Evolutionary conservation across 495 filamentous ascomycete species (phyloP).

Genomic region (Neurospora sp.): DNA sequence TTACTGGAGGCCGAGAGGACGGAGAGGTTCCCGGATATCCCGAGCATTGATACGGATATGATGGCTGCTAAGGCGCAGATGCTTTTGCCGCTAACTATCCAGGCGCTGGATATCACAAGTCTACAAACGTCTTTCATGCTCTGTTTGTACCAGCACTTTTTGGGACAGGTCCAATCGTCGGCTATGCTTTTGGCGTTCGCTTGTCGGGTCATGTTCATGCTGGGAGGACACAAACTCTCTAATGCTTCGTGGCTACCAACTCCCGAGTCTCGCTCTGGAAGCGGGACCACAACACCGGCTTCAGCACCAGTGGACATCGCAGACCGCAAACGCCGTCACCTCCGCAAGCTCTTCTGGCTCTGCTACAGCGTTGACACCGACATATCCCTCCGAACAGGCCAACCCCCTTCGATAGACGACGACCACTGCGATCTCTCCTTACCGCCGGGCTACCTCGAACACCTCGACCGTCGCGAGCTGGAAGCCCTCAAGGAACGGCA

Average conservation of each 20-base stretch:
- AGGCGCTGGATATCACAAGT: slow-evolving; percentile 31
- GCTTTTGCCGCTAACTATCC: slow-evolving; percentile 31
- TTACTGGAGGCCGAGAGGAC: slow-evolving; percentile 14
- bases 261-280: background rate
- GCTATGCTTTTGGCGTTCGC: slow-evolving; percentile 33
- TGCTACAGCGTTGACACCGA: slow-evolving; percentile 45
- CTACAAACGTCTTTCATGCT: slow-evolving; percentile 37
- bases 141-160: slow-evolving; percentile 32
- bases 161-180: slow-evolving; percentile 36
- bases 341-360: slow-evolving; percentile 45
- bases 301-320: background rate
- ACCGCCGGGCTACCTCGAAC: slow-evolving; percentile 34
- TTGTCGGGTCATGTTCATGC: slow-evolving; percentile 36
- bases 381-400: slow-evolving; percentile 38
- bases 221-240: slow-evolving; percentile 32
- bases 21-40: background rate
- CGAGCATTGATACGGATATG: slow-evolving; percentile 26
- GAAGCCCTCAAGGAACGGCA: background rate
- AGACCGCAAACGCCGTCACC: slow-evolving; percentile 13
- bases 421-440: slow-evolving; percentile 46
- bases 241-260: slow-evolving; percentile 3
- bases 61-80: slow-evolving; percentile 29
- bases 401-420: slow-evolving; percentile 41
- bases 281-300: background rate
- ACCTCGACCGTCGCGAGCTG: slow-evolving; percentile 6